A percentile compares a stretch with the other conserved stretches of the same genome.
Evolutionary conservation across 2,329 filamentous ascomycete species (phyloP).

Genomic region (Colletotrichum kahawae): DNA sequence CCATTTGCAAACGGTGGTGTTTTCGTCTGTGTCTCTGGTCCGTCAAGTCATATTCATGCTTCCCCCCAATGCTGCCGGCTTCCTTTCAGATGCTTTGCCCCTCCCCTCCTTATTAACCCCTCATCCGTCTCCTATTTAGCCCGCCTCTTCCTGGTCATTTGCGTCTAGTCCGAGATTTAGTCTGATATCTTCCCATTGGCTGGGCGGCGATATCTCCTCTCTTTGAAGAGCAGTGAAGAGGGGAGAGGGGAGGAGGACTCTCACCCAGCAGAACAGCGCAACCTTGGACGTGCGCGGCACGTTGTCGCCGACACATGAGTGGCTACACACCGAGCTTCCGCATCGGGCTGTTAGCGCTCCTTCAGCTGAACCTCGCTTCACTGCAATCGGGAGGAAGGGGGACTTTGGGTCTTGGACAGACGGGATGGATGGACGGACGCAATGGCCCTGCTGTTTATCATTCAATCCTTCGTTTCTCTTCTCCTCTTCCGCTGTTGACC

Average conservation of each 20-base stretch:
- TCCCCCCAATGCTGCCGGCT: not conserved
- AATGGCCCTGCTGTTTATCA: not conserved
- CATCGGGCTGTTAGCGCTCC: not conserved
- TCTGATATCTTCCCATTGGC: not conserved
- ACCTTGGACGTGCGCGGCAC: not conserved
- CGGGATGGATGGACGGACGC: not conserved
- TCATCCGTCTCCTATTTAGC: not conserved
- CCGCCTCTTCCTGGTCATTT: not conserved
- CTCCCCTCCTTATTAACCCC: not conserved
- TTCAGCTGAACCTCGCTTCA: not conserved
- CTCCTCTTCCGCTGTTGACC: not conserved
- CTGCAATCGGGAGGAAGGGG: not conserved
- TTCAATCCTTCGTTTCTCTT: not conserved
- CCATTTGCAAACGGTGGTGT: not conserved
- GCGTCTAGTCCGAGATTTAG: not conserved
- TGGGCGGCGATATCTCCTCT: not conserved
- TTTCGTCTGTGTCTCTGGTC: not conserved
- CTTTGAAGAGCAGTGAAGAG: not conserved
- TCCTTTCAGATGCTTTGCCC: not conserved
- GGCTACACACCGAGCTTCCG: not conserved
- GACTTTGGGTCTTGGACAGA: not conserved
- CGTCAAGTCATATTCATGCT: not conserved
- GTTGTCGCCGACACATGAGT: not conserved
- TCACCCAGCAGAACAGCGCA: not conserved
- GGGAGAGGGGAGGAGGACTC: not conserved